Conservation (phyloP, 176 grass and related monocot genomes). For the Musa acuminata region DNA sequence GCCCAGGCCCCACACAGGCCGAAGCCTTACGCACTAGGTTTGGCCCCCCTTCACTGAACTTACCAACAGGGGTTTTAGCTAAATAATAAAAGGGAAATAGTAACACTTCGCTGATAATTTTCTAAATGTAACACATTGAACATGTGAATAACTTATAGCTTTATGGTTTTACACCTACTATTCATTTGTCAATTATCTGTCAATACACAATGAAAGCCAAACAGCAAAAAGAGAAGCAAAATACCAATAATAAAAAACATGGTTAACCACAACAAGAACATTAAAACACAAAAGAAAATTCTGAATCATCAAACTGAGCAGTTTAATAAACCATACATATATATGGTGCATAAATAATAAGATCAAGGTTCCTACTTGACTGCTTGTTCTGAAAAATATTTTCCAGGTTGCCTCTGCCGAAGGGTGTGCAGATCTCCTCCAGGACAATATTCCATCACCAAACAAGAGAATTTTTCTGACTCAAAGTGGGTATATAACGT, state of each 20-base stretch:
- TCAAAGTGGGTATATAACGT: slow-evolving; percentile 8
- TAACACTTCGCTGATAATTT: not conserved
- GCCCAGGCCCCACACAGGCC: not conserved
- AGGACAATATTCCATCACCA: slow-evolving; percentile 13
- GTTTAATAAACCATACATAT: not conserved
- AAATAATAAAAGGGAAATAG: not conserved
- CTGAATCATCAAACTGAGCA: not conserved
- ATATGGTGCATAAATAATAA: not conserved
- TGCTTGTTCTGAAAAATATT: slow-evolving; percentile 9
- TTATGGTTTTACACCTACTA: no score
- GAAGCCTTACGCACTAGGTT: not conserved
- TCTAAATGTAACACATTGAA: no score
- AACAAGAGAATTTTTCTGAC: slow-evolving; percentile 15
- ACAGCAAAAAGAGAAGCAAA: not conserved
- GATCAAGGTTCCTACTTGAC: not conserved
- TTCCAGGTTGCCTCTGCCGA: slow-evolving; percentile 8
- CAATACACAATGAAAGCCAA: no score
- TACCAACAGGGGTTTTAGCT: not conserved
- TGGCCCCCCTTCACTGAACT: no score
- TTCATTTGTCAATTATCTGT: no score
- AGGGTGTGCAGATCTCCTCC: slow-evolving; percentile 12
- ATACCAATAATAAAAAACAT: not conserved
- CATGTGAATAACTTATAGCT: no score
- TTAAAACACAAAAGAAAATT: not conserved
- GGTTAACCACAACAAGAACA: not conserved